Evolutionary conservation across 75 land plant genomes (phyloP), one percentile per base, ranked within the genome.

Genomic region (Azolla pinnata): DNA sequence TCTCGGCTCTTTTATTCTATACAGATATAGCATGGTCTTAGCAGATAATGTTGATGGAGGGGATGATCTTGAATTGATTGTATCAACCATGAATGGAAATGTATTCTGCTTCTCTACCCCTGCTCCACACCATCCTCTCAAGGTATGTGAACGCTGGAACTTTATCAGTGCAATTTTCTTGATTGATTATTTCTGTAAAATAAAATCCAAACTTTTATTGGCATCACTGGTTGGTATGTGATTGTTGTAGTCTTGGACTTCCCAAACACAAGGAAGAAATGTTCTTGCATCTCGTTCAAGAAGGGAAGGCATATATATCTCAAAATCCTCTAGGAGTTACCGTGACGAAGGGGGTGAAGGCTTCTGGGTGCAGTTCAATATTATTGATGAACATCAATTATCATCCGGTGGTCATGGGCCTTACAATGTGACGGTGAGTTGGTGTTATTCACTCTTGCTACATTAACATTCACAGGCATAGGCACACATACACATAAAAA

Each of bases 11-110:
- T n/a, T n/a, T n/a, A n/a, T n/a, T n/a, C n/a, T n/a, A n/a, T 48
- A 33, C 87, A 95, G 99, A 46, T 95, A 95, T 63, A 89, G 78
- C 71, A 95, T 95, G 99, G 99, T 89, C 17, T 61, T 95, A 24
- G 99, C 90, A 21, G 99, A 95, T 55, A 95, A 95, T 78, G 91
- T 95, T 59, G 99, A 95, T 79, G 99, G 99, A 44, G 99, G 99
- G 7, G 99, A 95, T 77, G 99, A 95, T 67, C 81, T 95, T 26
- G 99, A 95, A 75, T 76, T 95, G 54, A 75, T 95, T 35, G 96
- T 95, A 17, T 70, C 91, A 46, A 95, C 99, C 44, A 95, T 95
- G 99, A 95, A 89, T 69, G 99, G 99, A 28, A 95, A 95, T 79
- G 96, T 95, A n/a, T 95, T 86, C 61, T 95, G 99, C 79, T 95